Evolutionary conservation across 1,284 basidiomycete genomes (phyloP).

Genomic region (Sanghuangporus weigelae): DNA sequence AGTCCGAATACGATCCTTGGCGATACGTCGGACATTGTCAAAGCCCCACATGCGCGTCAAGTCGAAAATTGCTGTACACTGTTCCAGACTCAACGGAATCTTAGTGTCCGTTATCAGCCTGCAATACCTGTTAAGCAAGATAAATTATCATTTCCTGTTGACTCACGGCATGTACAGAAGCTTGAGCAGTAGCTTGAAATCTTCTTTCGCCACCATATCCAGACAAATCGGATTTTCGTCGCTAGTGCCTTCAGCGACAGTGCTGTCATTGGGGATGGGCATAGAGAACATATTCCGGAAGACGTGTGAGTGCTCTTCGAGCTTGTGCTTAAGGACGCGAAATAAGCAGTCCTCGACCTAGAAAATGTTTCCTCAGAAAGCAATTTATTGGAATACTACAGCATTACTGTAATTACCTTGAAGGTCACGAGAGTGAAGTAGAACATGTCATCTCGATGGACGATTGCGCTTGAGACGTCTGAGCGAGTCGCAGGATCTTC

Average conservation of each 20-base stretch:
- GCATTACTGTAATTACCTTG: neutral
- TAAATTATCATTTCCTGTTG: neutral
- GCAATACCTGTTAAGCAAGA: neutral
- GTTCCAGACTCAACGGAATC: neutral
- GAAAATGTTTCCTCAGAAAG: neutral
- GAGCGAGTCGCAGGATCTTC: neutral
- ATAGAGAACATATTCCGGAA: conserved; percentile 12
- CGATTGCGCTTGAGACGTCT: neutral
- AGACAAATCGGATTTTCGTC: conserved; percentile 4
- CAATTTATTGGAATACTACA: neutral
- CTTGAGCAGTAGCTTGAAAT: conserved; percentile 6
- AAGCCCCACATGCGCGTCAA: conserved; percentile 15
- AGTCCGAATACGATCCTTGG: neutral
- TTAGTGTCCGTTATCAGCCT: neutral
- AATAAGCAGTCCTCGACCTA: conserved; percentile 9
- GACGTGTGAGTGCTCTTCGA: conserved; percentile 2
- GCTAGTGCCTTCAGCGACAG: neutral
- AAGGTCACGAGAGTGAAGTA: conserved; percentile 1
- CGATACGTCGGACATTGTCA: neutral
- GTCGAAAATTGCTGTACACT: neutral
- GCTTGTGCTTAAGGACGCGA: neutral
- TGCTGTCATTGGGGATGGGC: neutral
- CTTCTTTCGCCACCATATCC: neutral
- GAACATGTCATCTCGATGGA: neutral
- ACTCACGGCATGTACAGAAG: conserved; percentile 5